Evolutionary conservation across 208 protist species (phyloP), one percentile per base, ranked within the genome.

Genomic region (Naegleria fowleri): DNA sequence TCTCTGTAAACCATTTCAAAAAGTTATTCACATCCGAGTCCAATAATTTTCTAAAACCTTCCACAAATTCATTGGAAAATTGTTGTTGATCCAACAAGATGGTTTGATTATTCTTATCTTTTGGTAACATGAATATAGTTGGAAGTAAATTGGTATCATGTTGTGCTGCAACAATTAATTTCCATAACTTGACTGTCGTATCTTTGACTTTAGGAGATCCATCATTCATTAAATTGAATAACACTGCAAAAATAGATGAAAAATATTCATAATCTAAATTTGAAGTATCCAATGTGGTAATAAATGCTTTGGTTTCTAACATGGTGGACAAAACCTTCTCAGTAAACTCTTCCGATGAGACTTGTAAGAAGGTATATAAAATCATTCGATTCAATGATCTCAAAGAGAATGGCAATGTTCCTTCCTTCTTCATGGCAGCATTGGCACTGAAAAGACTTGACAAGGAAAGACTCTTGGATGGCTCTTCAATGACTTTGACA

Each of bases 251-350:
- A 7, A 79, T 79, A 36, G 25, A 79, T 36, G 13, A 36, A 79
- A 79, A 79, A 79, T 79, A 79, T 79, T 79, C 67, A 79, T 36
- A 79, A 79, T 79, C 67, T 0, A 79, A 13, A 79, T 79, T 79
- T 0, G 5, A 36, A 36, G 29, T 25, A 79, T 79, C 67, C n/a
- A 79, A 33, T 79, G 67, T 36, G 1, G 67, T 36, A 5, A 79
- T 25, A 36, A 79, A 79, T 36, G 67, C 16, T 36, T 36, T 0
- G 6, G 67, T 79, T 36, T 79, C 67, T 33, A 79, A 79, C 67
- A 79, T 79, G 7, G 16, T 36, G 9, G 5, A 6, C 0, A 79
- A 9, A 15, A 79, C 67, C 36, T 36, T 79, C 9, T 79, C 67
- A 36, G 67, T 79, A 79, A 79, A 79, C 6, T 79, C 67, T 11